A percentile compares a stretch with the other conserved stretches of the same genome.
Conservation (phyloP, 1,139 yeast genomes). For the Sugiyamaella grinbergsii region DNA sequence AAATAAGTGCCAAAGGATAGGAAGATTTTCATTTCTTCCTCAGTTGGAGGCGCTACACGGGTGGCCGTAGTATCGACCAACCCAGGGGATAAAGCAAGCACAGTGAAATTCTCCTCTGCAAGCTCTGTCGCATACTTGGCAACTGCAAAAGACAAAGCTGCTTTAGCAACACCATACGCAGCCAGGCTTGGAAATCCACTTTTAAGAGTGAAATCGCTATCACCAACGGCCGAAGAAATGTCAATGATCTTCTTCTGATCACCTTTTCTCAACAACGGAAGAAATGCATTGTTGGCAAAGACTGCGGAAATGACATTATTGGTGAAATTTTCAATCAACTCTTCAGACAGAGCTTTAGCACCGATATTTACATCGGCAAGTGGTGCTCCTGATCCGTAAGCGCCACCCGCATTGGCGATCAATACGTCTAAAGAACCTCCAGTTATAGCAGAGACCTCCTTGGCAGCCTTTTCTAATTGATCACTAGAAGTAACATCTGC, state of each 20-base stretch:
- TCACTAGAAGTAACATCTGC: slow-evolving; percentile 20
- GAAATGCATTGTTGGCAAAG: slow-evolving; percentile 20
- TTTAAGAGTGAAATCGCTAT: slow-evolving; percentile 10
- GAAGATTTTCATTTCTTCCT: slow-evolving; percentile 67
- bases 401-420: slow-evolving; percentile 25
- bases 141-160: slow-evolving; percentile 22
- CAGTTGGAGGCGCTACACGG: slow-evolving; percentile 37
- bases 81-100: slow-evolving; percentile 25
- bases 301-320: slow-evolving; percentile 11
- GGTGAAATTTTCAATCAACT: slow-evolving; percentile 15
- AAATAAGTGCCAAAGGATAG: slow-evolving; percentile 57
- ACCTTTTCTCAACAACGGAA: slow-evolving; percentile 23
- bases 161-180: slow-evolving; percentile 23
- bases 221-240: slow-evolving; percentile 19
- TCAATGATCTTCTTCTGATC: slow-evolving; percentile 22
- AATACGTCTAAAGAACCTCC: slow-evolving; percentile 24
- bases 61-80: slow-evolving; percentile 20
- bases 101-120: slow-evolving; percentile 20
- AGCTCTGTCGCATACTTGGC: slow-evolving; percentile 24
- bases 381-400: not conserved
- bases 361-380: slow-evolving; percentile 13
- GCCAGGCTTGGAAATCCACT: slow-evolving; percentile 11
- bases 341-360: slow-evolving; percentile 2
- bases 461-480: slow-evolving; percentile 19
- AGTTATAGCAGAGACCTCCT: slow-evolving; percentile 15